These are phyloP conservation scores for Blastocystis sp. DNA, from an alignment of 352 stramenopile genomes.

Conservation along the genomic window DNA sequence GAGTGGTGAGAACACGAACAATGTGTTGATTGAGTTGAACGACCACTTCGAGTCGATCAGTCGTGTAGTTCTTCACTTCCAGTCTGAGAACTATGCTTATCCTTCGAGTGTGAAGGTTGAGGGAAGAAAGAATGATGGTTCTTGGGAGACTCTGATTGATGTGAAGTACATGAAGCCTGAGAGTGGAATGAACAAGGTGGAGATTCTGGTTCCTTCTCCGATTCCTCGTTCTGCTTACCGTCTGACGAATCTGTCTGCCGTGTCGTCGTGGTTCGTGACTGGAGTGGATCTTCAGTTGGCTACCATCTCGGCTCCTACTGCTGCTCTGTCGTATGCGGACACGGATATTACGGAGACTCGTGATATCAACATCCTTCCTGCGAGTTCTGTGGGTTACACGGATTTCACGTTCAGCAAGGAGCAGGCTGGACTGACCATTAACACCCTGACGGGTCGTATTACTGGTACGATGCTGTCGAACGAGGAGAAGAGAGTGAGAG, in stretches of 20 bases:
- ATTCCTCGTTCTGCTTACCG: not conserved
- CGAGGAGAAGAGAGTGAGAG: not conserved
- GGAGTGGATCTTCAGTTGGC: not conserved
- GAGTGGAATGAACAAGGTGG: not conserved
- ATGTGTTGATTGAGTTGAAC: not conserved
- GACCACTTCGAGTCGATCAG: not conserved
- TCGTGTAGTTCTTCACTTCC: not conserved
- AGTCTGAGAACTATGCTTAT: not conserved
- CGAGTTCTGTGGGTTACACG: not conserved
- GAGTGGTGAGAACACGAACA: not conserved
- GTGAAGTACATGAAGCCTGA: not conserved
- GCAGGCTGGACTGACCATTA: not conserved
- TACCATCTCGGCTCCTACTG: not conserved
- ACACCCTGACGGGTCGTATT: not conserved
- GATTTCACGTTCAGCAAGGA: not conserved
- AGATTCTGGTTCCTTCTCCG: not conserved
- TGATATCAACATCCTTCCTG: not conserved
- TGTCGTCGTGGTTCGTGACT: not conserved
- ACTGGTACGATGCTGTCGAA: not conserved
- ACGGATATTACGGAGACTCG: not conserved
- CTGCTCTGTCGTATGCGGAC: not conserved
- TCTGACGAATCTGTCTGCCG: not conserved
- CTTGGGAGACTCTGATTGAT: not conserved
- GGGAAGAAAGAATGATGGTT: not conserved
- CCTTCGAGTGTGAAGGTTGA: not conserved